Evolutionary conservation across 495 filamentous ascomycete species (phyloP), one percentile per base, ranked within the genome.

Genomic region (Pseudoneurospora amorphoporcata): DNA sequence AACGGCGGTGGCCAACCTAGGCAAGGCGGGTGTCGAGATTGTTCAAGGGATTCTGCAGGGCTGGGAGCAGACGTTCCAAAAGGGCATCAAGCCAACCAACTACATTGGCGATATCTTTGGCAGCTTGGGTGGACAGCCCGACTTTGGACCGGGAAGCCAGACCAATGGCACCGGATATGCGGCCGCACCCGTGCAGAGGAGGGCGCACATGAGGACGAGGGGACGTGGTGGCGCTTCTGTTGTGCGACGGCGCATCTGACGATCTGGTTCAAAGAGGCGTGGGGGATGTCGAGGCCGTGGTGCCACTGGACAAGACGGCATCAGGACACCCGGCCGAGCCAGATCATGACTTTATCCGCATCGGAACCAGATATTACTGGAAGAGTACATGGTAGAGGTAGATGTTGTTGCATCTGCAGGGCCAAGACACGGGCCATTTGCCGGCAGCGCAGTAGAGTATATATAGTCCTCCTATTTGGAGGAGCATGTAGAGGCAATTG

Each of bases 71-170:
- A 88, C 80, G 0, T 94, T 90, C 73, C 77, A 82, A 37, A 71
- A 75, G 29, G 91, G 92, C 14, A 79, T 93, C 69, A 84, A 87
- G 78, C 81, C 90, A 0, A 82, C 71, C 17, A 94, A 93, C 76
- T 93, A 93, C 73, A 83, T 94, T 40, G 92, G 92, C 8, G 90
- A 93, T 77, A 89, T 92, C 69, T 89, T 91, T 71, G 91, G 90
- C 9, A 87, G 87, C 8, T 75, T 92, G 43, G 90, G 91, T 16
- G 90, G 89, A 7, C 76, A 76, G 37, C 90, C 90, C 0, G 88
- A 91, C 77, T 92, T 92, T 81, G 91, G 90, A 0, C 86, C 87
- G 0, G 87, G 87, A 0, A 83, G 80, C 70, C 39, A 71, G 38
- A 81, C 80, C 32, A 73, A 74, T 35, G 81, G 78, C 12, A 72